Evolutionary conservation across 108 stramenopile species (phyloP), one percentile per base, ranked within the genome.

Genomic region (Thalassiosira profunda): DNA sequence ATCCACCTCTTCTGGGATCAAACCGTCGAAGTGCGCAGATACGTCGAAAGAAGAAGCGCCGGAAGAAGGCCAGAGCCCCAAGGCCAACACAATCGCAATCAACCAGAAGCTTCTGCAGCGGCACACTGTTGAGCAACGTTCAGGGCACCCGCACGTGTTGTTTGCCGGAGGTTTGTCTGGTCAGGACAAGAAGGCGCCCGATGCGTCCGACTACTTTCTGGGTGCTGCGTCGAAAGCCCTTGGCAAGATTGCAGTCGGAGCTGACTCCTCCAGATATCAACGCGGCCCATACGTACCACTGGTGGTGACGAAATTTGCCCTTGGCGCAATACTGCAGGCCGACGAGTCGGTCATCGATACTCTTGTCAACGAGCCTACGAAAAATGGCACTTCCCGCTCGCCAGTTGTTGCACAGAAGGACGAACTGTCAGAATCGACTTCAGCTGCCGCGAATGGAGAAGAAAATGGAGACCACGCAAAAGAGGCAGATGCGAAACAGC

Each of bases 201-300:
- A 89, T 57, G 85, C 87, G 48, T 70, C 74, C 1, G 92, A 93
- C 59, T 93, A 80, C 71, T 72, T 79, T 58, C 58, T 78, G 46
- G 92, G 89, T 34, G 78, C 89, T 6, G 92, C 89, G 1, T 87
- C 82, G 34, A 45, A 52, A 17, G 84, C 90, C 12, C 77, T 93
- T 41, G 61, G 73, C 10, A 81, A 79, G 23, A 65, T 93, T 61
- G 87, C 92, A 6, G 77, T 84, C 52, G 92, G 89, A 10, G 84
- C 87, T 12, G 88, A 90, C 49, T 83, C 88, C 49, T 86, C 91
- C 15, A 82, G 92, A 21, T 93, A 87, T 56, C 77, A 88, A 35
- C 69, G 92, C 11, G 89, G 84, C 23, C 57, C 86, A n/a, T 76
- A 83, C 31, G 92, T 93, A 25, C 92, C 92, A 8, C 80, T 93